Conservation (phyloP, 768 basidiomycete species). For the Boletellus ananas region DNA sequence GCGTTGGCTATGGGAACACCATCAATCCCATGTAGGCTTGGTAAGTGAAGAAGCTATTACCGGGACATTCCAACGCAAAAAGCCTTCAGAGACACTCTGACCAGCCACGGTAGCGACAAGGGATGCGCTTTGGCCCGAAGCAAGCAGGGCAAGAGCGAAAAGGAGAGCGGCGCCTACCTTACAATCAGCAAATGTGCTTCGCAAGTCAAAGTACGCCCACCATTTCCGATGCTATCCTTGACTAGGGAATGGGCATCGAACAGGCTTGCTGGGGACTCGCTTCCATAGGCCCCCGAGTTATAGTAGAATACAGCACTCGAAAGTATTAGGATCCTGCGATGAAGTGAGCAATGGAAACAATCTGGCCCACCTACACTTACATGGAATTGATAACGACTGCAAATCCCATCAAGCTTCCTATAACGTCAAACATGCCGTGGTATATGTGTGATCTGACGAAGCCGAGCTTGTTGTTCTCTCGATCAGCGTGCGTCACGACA, state of each 20-base stretch:
- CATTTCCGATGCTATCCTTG: conserved; percentile 57
- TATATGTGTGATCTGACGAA: conserved; percentile 63
- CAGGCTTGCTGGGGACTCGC: conserved; percentile 57
- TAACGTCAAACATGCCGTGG: conserved; percentile 65
- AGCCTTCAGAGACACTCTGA: conserved; percentile 88
- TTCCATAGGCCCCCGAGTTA: conserved; percentile 37
- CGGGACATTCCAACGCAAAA: conserved; percentile 81
- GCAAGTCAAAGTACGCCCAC: conserved; percentile 34
- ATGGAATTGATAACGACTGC: conserved; percentile 86
- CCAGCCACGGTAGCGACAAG: conserved; percentile 88
- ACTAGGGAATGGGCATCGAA: conserved; percentile 84
- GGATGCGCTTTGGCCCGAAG: conserved; percentile 85
- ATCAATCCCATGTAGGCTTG: conserved; percentile 24
- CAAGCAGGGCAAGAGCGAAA: conserved; percentile 83
- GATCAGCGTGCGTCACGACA: conserved; percentile 47
- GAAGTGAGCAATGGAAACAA: conserved; percentile 1
- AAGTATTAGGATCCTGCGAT: conserved; percentile 69
- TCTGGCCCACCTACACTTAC: conserved; percentile 36
- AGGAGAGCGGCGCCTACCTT: conserved; percentile 69
- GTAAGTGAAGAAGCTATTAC: conserved; percentile 36
- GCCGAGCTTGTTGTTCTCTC: conserved; percentile 50
- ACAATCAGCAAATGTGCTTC: not conserved
- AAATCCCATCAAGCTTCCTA: conserved; percentile 69
- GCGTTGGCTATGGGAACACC: conserved; percentile 47
- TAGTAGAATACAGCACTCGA: conserved; percentile 81